Percentiles rank a stretch among this genome's conserved stretches.
These are phyloP conservation scores for Bromus sterilis DNA, from an alignment of 176 grass and related monocot species.

Conservation along the genomic window DNA sequence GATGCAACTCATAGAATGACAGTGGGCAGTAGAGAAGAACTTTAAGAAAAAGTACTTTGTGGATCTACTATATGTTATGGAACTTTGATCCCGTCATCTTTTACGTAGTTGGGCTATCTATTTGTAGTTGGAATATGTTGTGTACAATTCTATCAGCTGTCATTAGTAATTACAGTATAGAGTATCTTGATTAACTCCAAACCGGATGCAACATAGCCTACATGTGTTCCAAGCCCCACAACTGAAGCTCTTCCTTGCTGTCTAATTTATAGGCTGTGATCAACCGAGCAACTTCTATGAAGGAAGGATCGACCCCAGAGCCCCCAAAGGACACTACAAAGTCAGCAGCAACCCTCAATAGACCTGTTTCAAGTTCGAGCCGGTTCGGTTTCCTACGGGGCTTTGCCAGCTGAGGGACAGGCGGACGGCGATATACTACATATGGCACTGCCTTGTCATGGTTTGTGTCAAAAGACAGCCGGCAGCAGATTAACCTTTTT, in stretches of 20 bases:
- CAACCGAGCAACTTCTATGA: constrained; percentile 29
- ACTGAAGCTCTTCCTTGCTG: not conserved
- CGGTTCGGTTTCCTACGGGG: constrained; percentile 33
- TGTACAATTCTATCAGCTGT: not conserved
- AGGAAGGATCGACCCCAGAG: constrained; percentile 9
- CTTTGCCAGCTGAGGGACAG: constrained; percentile 23
- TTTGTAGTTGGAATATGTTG: not conserved
- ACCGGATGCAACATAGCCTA: not conserved
- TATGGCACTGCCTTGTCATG: not conserved
- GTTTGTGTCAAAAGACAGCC: constrained; percentile 18
- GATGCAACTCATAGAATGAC: not conserved
- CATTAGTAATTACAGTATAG: not conserved
- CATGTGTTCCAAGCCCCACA: not conserved
- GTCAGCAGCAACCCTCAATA: not conserved
- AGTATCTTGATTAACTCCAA: not conserved
- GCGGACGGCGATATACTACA: not conserved
- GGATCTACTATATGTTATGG: not conserved
- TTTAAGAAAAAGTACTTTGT: not conserved
- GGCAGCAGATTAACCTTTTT: not conserved
- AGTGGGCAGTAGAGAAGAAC: not conserved
- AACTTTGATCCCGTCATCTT: not conserved
- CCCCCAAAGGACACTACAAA: not conserved
- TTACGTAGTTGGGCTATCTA: not conserved
- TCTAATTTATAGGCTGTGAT: constrained; percentile 1
- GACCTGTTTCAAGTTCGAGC: constrained; percentile 14